Base-by-base conservation (phyloP, 495 filamentous ascomycete genomes). In the Pseudevernia furfuracea region DNA sequence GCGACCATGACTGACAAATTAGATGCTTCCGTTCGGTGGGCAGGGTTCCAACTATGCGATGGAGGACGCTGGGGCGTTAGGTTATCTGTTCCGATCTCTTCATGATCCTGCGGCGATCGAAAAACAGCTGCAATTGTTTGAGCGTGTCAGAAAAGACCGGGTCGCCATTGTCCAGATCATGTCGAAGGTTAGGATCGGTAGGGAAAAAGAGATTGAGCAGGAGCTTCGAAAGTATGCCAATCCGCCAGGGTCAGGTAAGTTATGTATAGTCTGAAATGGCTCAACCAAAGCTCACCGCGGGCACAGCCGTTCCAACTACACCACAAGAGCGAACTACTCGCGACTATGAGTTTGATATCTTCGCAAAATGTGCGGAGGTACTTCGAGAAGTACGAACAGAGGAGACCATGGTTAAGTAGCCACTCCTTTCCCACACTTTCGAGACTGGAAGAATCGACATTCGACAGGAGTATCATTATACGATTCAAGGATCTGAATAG, bases 21-120 rank as follows among this genome's bases (percentile, higher is more conserved):
- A 74, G 74, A 81, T 80, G 82, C 72, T 83, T 1, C 80, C 77
- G 1, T 70, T 72, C 53, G 66, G 72, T 34, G 73, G 75, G 19
- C 76, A 79, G 71, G 76, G 76, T 4, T 64, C 73, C 12, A 75
- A 76, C 52, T 71, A 72, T 61, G 76, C 76, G 10, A 74, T 78
- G 8, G 76, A 78, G 66, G 76, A 79, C 59, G 76, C 68, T 7
- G 75, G 70, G 8, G 77, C 74, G 0, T 62, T 79, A 12, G 65
- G 65, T 44, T 37, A 53, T 43, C 46, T 67, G 17, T 25, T 67
- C 36, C 30, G 14, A 53, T 30, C 46, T n/a, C 28, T 67, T 1
- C 43, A 59, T 23, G 44, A 60, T 46, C 34, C 61, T 4, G 34
- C 44, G 17, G 46, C 36, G 15, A 68, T 80, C 25, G 59, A 63